These are phyloP conservation scores for Saccharomycopsis fibuligera DNA, from an alignment of 805 yeast species.

Conservation along the genomic window DNA sequence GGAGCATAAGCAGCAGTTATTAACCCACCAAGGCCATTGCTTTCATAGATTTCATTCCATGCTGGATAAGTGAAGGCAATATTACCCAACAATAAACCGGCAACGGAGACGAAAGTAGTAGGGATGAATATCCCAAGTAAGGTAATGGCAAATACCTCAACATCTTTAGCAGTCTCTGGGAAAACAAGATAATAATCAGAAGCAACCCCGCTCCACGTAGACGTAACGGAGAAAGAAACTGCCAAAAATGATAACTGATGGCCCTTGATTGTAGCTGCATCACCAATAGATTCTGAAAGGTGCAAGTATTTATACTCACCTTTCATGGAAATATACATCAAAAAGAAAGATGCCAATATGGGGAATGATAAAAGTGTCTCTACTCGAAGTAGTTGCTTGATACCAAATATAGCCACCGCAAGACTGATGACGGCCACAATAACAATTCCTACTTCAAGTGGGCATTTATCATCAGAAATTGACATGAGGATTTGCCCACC, in stretches of 20 bases:
- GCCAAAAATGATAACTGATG: conserved; percentile 68
- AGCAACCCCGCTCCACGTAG: conserved; percentile 87
- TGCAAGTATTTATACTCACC: conserved; percentile 35
- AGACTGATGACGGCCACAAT: conserved; percentile 62
- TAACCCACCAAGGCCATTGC: conserved; percentile 70
- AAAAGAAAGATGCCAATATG: conserved; percentile 56
- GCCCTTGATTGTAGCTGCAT: conserved; percentile 46
- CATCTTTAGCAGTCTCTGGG: conserved; percentile 62
- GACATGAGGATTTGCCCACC: conserved; percentile 79
- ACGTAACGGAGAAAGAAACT: conserved; percentile 67
- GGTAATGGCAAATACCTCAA: conserved; percentile 51
- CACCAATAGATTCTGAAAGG: conserved; percentile 30
- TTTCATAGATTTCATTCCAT: conserved; percentile 52
- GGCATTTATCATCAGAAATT: conserved; percentile 57
- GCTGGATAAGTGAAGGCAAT: conserved; percentile 49
- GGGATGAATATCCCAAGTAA: conserved; percentile 64
- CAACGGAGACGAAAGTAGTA: conserved; percentile 65
- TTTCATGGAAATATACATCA: conserved; percentile 59
- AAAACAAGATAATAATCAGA: conserved; percentile 78
- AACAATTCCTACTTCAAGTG: conserved; percentile 67
- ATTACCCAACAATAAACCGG: conserved; percentile 66
- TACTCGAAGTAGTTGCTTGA: conserved; percentile 58
- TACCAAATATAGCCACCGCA: conserved; percentile 70
- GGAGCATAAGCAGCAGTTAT: conserved; percentile 55
- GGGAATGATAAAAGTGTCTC: conserved; percentile 67